These are phyloP conservation scores for Penicillium fuscoglaucum DNA, from an alignment of 2,329 filamentous ascomycete genomes.

Conservation along the genomic window DNA sequence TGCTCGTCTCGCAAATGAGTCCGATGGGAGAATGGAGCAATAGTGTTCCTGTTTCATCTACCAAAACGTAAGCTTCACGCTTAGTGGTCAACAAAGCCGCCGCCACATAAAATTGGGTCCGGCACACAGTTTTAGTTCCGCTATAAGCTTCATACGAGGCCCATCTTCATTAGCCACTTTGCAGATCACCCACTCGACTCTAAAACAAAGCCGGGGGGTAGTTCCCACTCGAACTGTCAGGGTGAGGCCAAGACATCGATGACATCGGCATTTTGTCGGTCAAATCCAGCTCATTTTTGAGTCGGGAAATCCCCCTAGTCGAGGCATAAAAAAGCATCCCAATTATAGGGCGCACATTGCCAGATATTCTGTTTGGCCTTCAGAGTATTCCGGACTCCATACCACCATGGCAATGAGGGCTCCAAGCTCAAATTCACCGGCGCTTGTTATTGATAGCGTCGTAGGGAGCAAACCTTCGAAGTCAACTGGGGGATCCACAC, in stretches of 20 bases:
- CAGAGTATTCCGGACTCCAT: too few species aligned
- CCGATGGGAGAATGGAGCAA: too few species aligned
- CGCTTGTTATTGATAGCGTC: too few species aligned
- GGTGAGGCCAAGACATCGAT: background rate
- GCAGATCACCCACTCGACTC: conserved; percentile 13
- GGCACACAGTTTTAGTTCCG: background rate
- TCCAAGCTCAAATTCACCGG: too few species aligned
- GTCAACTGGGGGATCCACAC: background rate
- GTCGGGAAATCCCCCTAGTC: too few species aligned
- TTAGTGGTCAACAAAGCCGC: conserved; percentile 4
- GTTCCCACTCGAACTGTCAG: background rate
- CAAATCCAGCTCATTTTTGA: too few species aligned
- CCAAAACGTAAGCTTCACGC: background rate
- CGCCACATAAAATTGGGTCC: conserved; percentile 4
- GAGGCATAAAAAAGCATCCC: too few species aligned
- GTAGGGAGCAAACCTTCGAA: background rate
- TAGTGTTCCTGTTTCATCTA: too few species aligned
- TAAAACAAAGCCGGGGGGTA: background rate
- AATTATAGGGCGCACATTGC: too few species aligned
- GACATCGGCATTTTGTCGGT: background rate
- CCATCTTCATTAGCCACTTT: conserved; percentile 22
- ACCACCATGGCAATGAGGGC: too few species aligned
- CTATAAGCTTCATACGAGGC: conserved; percentile 21
- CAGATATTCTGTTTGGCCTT: too few species aligned
- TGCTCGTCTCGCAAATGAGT: too few species aligned